Base-by-base conservation (phyloP, 2,329 filamentous ascomycete species). In the Fusarium papillatum region DNA sequence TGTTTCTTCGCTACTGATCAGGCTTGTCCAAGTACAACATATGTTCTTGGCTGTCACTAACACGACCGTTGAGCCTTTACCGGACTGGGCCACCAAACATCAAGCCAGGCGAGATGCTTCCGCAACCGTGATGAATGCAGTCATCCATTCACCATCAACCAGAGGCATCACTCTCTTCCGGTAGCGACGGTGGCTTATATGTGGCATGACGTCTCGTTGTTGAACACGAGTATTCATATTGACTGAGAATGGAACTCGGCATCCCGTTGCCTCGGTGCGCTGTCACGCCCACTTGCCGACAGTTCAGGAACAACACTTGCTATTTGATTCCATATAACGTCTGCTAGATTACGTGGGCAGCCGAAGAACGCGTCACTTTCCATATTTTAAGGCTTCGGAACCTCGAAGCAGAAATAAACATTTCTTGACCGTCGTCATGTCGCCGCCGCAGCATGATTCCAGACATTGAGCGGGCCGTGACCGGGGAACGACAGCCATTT, bases 401-500 rank as follows among this genome's bases (percentile, higher is more conserved):
- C 29, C 19, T 34, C 50, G 29, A 57, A 16, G 29, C 50, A 57
- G 29, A 34, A 57, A 22, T 57, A 57, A 34, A 31, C 50, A 57
- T 57, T 57, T 57, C 50, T 34, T 19, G 29, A 31, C n/a, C 50
- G 19, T 57, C 41, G 9, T 48, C 60, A 39, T 26, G 38, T 46
- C 26, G 13, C 22, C 39, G 39, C 57, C 39, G 36, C 46, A 43
- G 48, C 31, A 24, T 29, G 22, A 43, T 38, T 39, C 19, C 14
- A 53, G 50, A 66, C 62, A 70, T 43, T 17, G 41, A 17, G 24
- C 62, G 41, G 61, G 24, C 53, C 64, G 39, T 75, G 65, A 26
- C 55, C 59, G 13, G 50, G 29, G 50, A 57, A 57, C 50, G 29
- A 57, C 29, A 57, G 4, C 19, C 69, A 70, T 70, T 46, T 22